phyloP scores from a whole-genome alignment of 352 stramenopile species.

The Pythium guiyangense region DNA sequence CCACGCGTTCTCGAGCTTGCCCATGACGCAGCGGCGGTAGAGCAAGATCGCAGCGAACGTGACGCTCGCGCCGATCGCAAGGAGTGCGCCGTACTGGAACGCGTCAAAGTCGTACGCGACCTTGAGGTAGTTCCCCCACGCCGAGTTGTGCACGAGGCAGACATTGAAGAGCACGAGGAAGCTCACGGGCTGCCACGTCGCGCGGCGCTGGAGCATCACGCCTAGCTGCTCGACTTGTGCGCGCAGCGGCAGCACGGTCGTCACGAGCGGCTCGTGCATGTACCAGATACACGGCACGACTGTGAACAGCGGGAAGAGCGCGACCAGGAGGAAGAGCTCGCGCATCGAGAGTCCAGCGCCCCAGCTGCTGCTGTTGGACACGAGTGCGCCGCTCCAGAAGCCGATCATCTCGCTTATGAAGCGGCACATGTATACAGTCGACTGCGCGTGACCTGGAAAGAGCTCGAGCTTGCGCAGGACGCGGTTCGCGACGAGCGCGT shows the following conservation, averaged over 20 bases:
- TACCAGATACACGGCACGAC: constrained; percentile 52
- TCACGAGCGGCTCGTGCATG: constrained; percentile 45
- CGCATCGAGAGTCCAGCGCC: constrained; percentile 51
- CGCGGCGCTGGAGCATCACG: constrained; percentile 58
- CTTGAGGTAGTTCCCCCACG: constrained; percentile 79
- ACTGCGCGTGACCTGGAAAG: constrained; percentile 42
- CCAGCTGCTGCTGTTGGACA: constrained; percentile 59
- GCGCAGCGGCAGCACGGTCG: constrained; percentile 19
- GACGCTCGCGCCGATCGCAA: constrained; percentile 59
- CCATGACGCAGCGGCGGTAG: constrained; percentile 50
- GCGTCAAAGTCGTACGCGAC: constrained; percentile 65
- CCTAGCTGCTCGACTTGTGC: constrained; percentile 42
- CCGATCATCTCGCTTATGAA: constrained; percentile 77
- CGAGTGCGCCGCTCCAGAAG: constrained; percentile 57
- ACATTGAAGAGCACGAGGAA: constrained; percentile 65
- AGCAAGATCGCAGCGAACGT: constrained; percentile 55
- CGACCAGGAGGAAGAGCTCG: constrained; percentile 59
- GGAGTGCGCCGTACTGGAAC: constrained; percentile 75
- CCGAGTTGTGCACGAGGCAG: constrained; percentile 65
- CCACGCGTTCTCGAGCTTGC: constrained; percentile 38
- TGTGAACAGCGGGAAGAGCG: constrained; percentile 44
- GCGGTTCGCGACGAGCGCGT: constrained; percentile 60
- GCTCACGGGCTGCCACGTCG: constrained; percentile 71
- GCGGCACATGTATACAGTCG: constrained; percentile 71
- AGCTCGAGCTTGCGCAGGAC: constrained; percentile 42